Percentiles rank a stretch among this genome's conserved stretches.
These are phyloP conservation scores for Penicillium palitans DNA, from an alignment of 2,329 filamentous ascomycete species.

Conservation along the genomic window DNA sequence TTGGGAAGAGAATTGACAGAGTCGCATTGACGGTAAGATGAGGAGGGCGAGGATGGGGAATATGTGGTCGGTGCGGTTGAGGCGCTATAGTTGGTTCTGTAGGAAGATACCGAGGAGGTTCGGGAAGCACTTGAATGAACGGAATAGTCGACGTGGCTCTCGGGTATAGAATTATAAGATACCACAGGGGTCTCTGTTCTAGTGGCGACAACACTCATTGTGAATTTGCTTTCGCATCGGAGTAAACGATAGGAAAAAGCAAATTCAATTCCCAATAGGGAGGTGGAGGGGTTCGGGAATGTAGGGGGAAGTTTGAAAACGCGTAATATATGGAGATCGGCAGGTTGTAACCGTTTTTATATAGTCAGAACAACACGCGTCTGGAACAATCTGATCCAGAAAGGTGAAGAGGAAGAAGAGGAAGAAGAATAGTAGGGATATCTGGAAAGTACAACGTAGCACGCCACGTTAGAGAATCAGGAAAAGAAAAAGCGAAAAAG, in stretches of 20 bases:
- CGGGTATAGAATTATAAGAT: conserved; percentile 30
- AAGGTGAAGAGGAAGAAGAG: background rate
- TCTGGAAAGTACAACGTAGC: background rate
- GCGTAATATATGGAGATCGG: conserved; percentile 20
- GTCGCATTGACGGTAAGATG: conserved; percentile 41
- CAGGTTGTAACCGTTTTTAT: conserved; percentile 13
- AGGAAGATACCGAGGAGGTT: conserved; percentile 40
- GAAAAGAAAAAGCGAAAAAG: background rate
- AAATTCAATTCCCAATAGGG: conserved; percentile 12
- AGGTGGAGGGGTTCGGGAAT: conserved; percentile 21
- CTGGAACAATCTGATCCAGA: background rate
- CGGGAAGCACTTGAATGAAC: conserved; percentile 35
- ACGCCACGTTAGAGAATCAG: conserved; percentile 1
- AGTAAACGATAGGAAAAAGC: conserved; percentile 16
- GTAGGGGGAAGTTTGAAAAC: conserved; percentile 18
- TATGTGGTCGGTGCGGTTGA: conserved; percentile 43
- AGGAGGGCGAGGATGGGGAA: conserved; percentile 39
- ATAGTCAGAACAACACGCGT: conserved; percentile 3
- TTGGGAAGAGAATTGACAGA: conserved; percentile 39
- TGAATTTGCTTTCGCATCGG: conserved; percentile 26
- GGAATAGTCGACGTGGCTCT: conserved; percentile 26
- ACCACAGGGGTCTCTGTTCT: conserved; percentile 38
- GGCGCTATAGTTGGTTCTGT: conserved; percentile 39
- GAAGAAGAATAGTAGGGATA: background rate
- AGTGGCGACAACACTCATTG: conserved; percentile 44